phyloP scores from a whole-genome alignment of 257 asterid genomes.

The Cordia subcordata region DNA sequence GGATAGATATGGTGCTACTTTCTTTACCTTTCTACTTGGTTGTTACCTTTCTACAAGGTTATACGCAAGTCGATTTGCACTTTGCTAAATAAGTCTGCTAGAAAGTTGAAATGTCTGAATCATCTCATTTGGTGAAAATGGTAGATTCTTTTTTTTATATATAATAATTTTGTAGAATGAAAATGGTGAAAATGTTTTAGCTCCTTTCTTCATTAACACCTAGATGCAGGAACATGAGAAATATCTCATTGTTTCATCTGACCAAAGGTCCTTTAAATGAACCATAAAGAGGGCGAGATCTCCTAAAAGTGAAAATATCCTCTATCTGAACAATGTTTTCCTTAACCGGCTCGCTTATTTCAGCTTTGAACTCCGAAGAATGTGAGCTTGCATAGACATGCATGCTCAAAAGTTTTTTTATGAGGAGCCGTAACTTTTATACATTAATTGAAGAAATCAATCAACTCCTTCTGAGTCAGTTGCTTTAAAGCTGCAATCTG shows the following conservation, averaged over 20 bases:
- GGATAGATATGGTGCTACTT: no score
- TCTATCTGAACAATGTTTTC: conserved; percentile 42
- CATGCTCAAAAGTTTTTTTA: conserved; percentile 59
- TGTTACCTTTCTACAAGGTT: no score
- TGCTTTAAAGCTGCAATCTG: conserved; percentile 76
- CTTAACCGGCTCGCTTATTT: conserved; percentile 34
- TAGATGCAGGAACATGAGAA: no score
- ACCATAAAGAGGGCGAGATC: conserved; percentile 79
- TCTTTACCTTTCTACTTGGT: no score
- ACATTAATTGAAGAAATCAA: conserved; percentile 67
- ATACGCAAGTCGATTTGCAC: no score
- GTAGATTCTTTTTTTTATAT: no score
- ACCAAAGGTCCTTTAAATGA: conserved; percentile 66
- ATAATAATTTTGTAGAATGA: no score
- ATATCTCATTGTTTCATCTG: conserved; percentile 46
- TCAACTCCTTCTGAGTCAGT: conserved; percentile 60
- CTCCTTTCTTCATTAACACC: neutral
- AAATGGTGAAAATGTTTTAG: no score
- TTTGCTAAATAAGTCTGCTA: no score
- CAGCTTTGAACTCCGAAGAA: conserved; percentile 56
- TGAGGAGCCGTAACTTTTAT: conserved; percentile 72
- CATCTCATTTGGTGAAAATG: no score
- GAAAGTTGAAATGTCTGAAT: no score
- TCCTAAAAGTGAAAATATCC: conserved; percentile 69
- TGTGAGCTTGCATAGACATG: conserved; percentile 69